Percentiles rank a stretch among this genome's conserved stretches.
These are phyloP conservation scores for Podaxis pistillaris DNA, from an alignment of 768 basidiomycete genomes.

Conservation along the genomic window DNA sequence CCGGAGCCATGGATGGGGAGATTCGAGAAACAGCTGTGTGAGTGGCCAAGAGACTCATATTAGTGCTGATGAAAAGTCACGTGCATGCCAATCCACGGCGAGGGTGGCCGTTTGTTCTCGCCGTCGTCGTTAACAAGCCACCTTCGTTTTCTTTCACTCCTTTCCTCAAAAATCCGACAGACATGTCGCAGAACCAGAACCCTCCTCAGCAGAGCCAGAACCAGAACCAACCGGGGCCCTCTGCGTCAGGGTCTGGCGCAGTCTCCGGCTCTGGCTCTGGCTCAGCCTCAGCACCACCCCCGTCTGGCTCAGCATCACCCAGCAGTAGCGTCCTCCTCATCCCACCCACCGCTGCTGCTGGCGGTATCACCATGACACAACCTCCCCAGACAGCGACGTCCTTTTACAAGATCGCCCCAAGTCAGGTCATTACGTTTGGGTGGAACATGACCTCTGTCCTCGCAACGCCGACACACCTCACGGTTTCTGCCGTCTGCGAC, in stretches of 20 bases:
- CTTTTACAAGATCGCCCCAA: conserved; percentile 83
- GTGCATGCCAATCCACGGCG: not conserved
- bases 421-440: conserved; percentile 78
- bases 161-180: not conserved
- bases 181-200: not conserved
- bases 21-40: not conserved
- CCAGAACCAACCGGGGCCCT: not conserved
- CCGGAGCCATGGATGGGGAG: no score
- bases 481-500: conserved; percentile 77
- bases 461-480: conserved; percentile 69
- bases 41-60: not conserved
- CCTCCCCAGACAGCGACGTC: conserved; percentile 81
- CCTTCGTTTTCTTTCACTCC: not conserved
- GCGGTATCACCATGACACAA: conserved; percentile 71
- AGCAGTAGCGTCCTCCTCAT: conserved; percentile 17
- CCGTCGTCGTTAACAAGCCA: not conserved
- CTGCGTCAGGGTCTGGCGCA: not conserved
- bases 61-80: not conserved
- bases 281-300: not conserved
- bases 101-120: not conserved
- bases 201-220: not conserved
- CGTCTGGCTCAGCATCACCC: conserved; percentile 10
- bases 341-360: conserved; percentile 42
- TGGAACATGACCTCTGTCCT: conserved; percentile 86
- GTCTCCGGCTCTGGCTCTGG: not conserved